A percentile compares a stretch with the other conserved stretches of the same genome.
phyloP scores from a whole-genome alignment of 148 eudicot genomes.

The Cornus controversa region DNA sequence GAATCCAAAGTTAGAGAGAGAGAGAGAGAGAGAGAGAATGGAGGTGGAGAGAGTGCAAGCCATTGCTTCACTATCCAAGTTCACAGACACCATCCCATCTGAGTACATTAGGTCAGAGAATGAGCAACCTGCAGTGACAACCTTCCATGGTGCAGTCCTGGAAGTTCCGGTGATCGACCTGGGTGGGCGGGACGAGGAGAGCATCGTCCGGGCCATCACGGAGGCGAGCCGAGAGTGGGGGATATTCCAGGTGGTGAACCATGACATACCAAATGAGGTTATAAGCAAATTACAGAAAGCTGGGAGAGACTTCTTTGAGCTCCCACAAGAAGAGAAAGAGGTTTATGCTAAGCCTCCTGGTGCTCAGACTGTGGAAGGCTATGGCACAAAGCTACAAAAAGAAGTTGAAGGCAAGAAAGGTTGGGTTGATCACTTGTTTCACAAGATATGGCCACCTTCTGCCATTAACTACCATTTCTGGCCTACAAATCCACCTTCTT shows the following conservation, averaged over 20 bases:
- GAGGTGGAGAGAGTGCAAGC: conserved; percentile 67
- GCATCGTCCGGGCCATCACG: conserved; percentile 25
- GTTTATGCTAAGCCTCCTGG: conserved; percentile 29
- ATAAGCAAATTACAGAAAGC: conserved; percentile 42
- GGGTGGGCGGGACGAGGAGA: conserved; percentile 23
- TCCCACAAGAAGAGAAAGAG: conserved; percentile 52
- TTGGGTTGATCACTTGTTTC: conserved; percentile 61
- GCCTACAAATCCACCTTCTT: conserved; percentile 37
- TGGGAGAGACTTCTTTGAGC: conserved; percentile 66
- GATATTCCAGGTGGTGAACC: conserved; percentile 63
- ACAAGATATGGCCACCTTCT: conserved; percentile 44
- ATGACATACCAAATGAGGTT: conserved; percentile 49
- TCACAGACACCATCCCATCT: conserved; percentile 40
- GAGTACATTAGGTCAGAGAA: conserved; percentile 54
- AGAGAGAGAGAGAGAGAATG: conserved; percentile 17
- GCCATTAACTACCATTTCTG: conserved; percentile 37
- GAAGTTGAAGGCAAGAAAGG: conserved; percentile 45
- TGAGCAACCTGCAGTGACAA: conserved; percentile 60
- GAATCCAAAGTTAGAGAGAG: not conserved
- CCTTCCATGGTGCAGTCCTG: conserved; percentile 29
- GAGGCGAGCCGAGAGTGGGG: conserved; percentile 59
- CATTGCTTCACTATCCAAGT: conserved; percentile 36
- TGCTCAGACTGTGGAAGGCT: conserved; percentile 35
- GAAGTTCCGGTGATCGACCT: conserved; percentile 61
- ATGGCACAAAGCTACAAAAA: conserved; percentile 43